phyloP scores from a whole-genome alignment of 1,284 basidiomycete species.

The Ustilago xerochloae region DNA sequence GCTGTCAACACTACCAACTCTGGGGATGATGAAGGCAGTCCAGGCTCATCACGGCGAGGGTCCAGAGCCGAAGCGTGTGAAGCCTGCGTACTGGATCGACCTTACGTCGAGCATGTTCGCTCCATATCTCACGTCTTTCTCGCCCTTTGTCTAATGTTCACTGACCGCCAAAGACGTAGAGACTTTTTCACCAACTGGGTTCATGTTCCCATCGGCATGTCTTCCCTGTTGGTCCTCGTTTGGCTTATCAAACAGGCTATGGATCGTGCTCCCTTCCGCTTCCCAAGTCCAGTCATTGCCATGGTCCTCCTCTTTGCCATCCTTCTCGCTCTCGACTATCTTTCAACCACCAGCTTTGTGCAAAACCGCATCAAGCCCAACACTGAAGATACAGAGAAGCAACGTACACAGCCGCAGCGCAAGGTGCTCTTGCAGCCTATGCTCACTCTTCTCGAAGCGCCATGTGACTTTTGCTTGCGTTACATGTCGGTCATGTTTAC shows the following conservation, averaged over 20 bases:
- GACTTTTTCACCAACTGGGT: conserved; percentile 57
- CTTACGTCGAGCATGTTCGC: conserved; percentile 15
- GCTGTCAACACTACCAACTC: background rate
- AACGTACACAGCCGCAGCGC: too few species aligned
- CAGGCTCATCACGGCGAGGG: background rate
- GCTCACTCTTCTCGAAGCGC: conserved; percentile 48
- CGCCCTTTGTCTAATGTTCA: conserved; percentile 21
- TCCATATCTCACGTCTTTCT: conserved; percentile 26
- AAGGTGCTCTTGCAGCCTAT: conserved; percentile 18
- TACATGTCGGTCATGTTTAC: conserved; percentile 65
- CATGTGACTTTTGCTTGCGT: conserved; percentile 58
- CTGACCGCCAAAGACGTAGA: conserved; percentile 13
- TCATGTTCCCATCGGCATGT: conserved; percentile 56
- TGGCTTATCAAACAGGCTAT: conserved; percentile 55
- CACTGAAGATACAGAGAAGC: too few species aligned
- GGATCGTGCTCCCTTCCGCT: conserved; percentile 51
- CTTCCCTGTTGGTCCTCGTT: conserved; percentile 37
- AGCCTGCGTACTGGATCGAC: conserved; percentile 15
- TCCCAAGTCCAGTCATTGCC: conserved; percentile 54
- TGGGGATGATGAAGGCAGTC: background rate
- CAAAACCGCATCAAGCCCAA: background rate
- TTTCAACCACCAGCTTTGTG: conserved; percentile 18
- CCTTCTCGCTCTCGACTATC: conserved; percentile 48
- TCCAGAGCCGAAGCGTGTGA: conserved; percentile 8
- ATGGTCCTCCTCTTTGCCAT: conserved; percentile 48